A percentile compares a stretch with the other conserved stretches of the same genome.
phyloP scores from a whole-genome alignment of 163 green algal genomes.

The Coccomyxa subellipsoidea region DNA sequence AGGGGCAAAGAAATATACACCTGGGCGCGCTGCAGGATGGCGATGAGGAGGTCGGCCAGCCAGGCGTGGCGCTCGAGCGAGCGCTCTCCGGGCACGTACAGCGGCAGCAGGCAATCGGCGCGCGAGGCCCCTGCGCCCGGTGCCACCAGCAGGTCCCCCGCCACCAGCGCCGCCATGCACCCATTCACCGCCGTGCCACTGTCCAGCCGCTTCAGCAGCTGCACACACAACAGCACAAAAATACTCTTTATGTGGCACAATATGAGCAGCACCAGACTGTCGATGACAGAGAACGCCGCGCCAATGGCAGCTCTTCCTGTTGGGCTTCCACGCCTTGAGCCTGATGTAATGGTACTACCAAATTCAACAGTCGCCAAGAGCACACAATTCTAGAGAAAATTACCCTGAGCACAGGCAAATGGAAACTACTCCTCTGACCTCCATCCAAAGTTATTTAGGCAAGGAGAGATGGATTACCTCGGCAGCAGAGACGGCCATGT shows the following conservation, averaged over 20 bases:
- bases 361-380: too few species aligned
- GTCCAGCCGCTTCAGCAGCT: slow-evolving; percentile 39
- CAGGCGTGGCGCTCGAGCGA: slow-evolving; percentile 32
- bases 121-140: slow-evolving; percentile 2
- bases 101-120: slow-evolving; percentile 50
- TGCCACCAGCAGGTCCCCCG: slow-evolving; percentile 35
- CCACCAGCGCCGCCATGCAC: slow-evolving; percentile 39
- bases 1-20: too few species aligned
- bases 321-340: too few species aligned
- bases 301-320: too few species aligned
- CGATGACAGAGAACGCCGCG: too few species aligned
- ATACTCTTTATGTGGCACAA: too few species aligned
- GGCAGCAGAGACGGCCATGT: slow-evolving; percentile 5
- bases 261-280: too few species aligned
- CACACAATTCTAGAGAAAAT: too few species aligned
- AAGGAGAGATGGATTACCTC: not conserved
- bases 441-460: not conserved
- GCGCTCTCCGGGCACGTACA: slow-evolving; percentile 24
- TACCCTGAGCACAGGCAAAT: too few species aligned
- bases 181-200: slow-evolving; percentile 26
- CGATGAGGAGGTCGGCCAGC: slow-evolving; percentile 57
- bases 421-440: too few species aligned
- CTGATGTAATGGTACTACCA: too few species aligned
- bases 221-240: too few species aligned
- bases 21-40: slow-evolving; percentile 56